Evolutionary conservation across 164 flowering plant species (phyloP).

Genomic region (Vitis riparia): DNA sequence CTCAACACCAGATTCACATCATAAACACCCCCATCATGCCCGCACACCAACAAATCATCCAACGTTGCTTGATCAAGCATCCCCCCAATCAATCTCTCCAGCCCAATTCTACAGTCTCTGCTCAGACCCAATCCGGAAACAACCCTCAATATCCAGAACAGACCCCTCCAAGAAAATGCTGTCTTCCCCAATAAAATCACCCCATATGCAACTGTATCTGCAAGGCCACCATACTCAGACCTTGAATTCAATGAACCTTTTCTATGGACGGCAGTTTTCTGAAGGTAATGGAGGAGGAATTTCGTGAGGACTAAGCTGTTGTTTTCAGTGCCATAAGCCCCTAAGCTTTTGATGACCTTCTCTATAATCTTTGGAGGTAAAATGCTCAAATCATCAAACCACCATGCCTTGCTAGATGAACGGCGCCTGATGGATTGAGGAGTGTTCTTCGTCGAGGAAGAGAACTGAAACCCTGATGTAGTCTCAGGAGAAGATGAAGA

Average conservation of each 20-base stretch:
- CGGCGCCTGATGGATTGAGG: constrained; percentile 13
- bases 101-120: constrained; percentile 36
- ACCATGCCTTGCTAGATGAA: constrained; percentile 50
- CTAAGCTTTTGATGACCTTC: constrained; percentile 40
- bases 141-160: constrained; percentile 65
- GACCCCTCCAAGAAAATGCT: constrained; percentile 67
- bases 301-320: constrained; percentile 58
- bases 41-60: constrained; percentile 70
- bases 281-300: constrained; percentile 71
- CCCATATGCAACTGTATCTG: constrained; percentile 71
- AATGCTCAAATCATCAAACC: constrained; percentile 70
- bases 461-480: constrained; percentile 27
- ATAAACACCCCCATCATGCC: constrained; percentile 42
- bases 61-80: constrained; percentile 74
- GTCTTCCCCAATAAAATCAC: constrained; percentile 46
- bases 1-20: constrained; percentile 79
- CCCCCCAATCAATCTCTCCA: constrained; percentile 73
- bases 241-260: constrained; percentile 6
- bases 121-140: constrained; percentile 59
- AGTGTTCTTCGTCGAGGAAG: constrained; percentile 27
- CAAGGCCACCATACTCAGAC: constrained; percentile 46
- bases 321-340: constrained; percentile 47
- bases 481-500: constrained; percentile 63
- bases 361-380: constrained; percentile 56
- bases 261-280: constrained; percentile 32